These are phyloP conservation scores for Metschnikowia lachancei DNA, from an alignment of 805 yeast species.

Conservation along the genomic window DNA sequence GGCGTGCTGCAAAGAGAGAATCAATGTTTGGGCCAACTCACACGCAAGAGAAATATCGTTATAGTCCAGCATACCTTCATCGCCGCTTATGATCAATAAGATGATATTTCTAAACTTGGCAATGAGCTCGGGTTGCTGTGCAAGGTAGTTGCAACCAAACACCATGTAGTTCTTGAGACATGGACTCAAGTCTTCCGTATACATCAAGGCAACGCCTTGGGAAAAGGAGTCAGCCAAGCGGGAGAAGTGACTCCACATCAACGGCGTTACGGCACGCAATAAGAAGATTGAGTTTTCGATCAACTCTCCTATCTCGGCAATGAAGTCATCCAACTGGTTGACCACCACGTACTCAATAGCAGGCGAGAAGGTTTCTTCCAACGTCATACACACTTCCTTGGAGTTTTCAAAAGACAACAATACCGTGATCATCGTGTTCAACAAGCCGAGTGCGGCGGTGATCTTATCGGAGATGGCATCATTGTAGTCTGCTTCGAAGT, in stretches of 20 bases:
- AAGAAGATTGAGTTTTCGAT: slow-evolving; percentile 47
- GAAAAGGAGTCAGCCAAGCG: slow-evolving; percentile 34
- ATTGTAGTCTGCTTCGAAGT: slow-evolving; percentile 25
- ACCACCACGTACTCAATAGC: slow-evolving; percentile 64
- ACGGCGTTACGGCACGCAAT: slow-evolving; percentile 46
- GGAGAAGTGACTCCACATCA: slow-evolving; percentile 72
- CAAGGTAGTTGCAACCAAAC: slow-evolving; percentile 43
- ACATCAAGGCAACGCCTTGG: slow-evolving; percentile 56
- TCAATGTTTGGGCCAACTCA: slow-evolving; percentile 62
- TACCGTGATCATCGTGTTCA: slow-evolving; percentile 80
- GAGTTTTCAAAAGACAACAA: slow-evolving; percentile 81
- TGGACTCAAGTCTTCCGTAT: slow-evolving; percentile 73
- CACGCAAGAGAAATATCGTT: slow-evolving; percentile 58
- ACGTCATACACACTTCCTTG: slow-evolving; percentile 54
- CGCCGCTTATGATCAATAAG: slow-evolving; percentile 42
- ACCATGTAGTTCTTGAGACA: slow-evolving; percentile 72
- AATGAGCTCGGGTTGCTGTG: slow-evolving; percentile 42
- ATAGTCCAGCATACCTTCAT: slow-evolving; percentile 45
- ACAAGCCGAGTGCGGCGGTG: slow-evolving; percentile 76
- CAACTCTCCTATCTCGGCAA: slow-evolving; percentile 73
- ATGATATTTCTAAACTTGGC: slow-evolving; percentile 53
- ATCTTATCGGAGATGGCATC: slow-evolving; percentile 60
- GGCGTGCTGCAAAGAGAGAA: slow-evolving; percentile 53
- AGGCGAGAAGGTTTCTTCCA: slow-evolving; percentile 69
- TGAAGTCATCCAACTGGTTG: slow-evolving; percentile 67